These are phyloP conservation scores for Citrullus mucosospermus DNA, from an alignment of 306 rosid genomes.

Conservation along the genomic window DNA sequence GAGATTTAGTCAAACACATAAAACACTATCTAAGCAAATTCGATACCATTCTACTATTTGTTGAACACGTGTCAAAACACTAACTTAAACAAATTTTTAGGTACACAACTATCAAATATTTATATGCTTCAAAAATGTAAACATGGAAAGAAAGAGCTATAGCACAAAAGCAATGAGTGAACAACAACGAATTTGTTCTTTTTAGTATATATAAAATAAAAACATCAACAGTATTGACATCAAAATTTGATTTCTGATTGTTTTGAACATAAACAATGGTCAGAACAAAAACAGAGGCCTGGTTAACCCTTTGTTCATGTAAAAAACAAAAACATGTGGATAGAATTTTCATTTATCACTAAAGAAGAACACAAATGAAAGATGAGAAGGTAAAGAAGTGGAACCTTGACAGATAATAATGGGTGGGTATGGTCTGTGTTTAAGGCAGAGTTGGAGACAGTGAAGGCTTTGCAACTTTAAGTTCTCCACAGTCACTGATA, in stretches of 20 bases:
- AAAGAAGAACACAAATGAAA: background rate
- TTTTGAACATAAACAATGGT: background rate
- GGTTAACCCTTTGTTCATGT: background rate
- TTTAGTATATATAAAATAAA: background rate
- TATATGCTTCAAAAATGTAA: background rate
- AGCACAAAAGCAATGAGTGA: background rate
- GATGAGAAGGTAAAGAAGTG: background rate
- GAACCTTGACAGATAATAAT: background rate
- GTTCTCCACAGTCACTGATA: slow-evolving; percentile 81
- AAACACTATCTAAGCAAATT: background rate
- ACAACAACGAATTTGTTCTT: background rate
- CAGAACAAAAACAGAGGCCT: background rate
- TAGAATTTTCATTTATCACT: background rate
- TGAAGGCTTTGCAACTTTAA: slow-evolving; percentile 77
- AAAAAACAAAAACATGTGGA: background rate
- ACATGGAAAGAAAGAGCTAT: background rate
- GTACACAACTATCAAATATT: background rate
- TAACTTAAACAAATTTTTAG: background rate
- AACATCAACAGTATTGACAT: background rate
- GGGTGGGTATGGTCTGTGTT: background rate
- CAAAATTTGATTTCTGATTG: background rate
- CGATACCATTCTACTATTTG: background rate
- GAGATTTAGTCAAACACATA: background rate
- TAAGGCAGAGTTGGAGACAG: slow-evolving; percentile 72
- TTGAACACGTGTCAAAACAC: background rate